A percentile compares a stretch with the other conserved stretches of the same genome.
These are phyloP conservation scores for Backusella circina DNA, from an alignment of 192 early-diverging fungal genomes.

Conservation along the genomic window DNA sequence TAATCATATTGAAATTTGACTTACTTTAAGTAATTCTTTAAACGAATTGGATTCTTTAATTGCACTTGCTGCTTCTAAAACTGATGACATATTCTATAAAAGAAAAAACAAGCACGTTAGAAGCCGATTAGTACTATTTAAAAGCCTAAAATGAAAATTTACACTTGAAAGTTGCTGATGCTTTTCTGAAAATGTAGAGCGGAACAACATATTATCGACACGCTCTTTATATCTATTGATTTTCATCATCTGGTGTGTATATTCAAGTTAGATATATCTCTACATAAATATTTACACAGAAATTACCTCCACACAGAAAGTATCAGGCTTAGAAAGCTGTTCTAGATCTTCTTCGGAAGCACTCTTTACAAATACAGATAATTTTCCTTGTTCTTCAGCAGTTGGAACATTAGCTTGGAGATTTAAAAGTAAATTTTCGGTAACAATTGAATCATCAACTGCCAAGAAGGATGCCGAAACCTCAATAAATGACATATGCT, in stretches of 20 bases:
- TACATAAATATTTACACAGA: background rate
- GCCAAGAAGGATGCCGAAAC: constrained; percentile 59
- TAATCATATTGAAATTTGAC: background rate
- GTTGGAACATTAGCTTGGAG: constrained; percentile 70
- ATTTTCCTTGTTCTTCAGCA: constrained; percentile 69
- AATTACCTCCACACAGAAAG: constrained; percentile 63
- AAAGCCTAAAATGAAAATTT: background rate
- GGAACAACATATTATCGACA: constrained; percentile 62
- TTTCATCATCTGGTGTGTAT: constrained; percentile 50
- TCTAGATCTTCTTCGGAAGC: constrained; percentile 58
- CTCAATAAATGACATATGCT: constrained; percentile 65
- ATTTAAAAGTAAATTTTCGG: constrained; percentile 61
- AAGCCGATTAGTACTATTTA: background rate
- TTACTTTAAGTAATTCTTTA: constrained; percentile 65
- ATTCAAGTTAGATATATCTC: background rate
- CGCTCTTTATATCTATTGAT: constrained; percentile 77
- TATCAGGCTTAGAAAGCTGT: constrained; percentile 62
- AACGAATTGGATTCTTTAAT: constrained; percentile 68
- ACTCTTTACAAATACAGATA: constrained; percentile 66
- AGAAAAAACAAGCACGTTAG: background rate
- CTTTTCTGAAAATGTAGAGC: constrained; percentile 64
- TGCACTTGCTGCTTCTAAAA: constrained; percentile 59
- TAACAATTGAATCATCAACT: constrained; percentile 62
- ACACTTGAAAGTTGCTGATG: constrained; percentile 59
- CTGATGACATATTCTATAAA: constrained; percentile 51